phyloP scores from a whole-genome alignment of 2,329 filamentous ascomycete genomes.

The Penicillium sp. region DNA sequence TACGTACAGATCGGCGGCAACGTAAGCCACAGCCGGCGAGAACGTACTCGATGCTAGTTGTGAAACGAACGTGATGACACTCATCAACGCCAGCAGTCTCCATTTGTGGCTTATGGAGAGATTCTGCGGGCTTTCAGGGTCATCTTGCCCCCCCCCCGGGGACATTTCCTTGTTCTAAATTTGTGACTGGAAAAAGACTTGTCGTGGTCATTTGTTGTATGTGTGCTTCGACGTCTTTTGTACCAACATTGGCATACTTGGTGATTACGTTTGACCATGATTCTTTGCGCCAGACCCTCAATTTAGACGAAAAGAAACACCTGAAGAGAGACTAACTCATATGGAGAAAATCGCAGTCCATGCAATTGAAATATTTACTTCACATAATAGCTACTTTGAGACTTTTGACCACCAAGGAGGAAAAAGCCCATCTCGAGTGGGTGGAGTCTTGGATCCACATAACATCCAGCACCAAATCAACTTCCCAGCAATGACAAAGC shows the following conservation, averaged over 20 bases:
- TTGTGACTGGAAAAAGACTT: background rate
- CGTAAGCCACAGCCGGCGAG: slow-evolving; percentile 31
- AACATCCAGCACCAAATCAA: no score
- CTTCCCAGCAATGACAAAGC: no score
- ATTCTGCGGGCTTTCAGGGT: slow-evolving; percentile 57
- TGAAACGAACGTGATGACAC: slow-evolving; percentile 36
- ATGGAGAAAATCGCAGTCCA: no score
- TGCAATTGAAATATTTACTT: no score
- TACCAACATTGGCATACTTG: background rate
- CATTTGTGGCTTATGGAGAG: slow-evolving; percentile 40
- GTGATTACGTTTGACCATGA: background rate
- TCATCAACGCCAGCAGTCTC: slow-evolving; percentile 33
- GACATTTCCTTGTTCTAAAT: background rate
- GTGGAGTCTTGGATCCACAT: no score
- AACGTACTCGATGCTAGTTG: slow-evolving; percentile 42
- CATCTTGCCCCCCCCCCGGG: slow-evolving; percentile 1
- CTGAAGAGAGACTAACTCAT: background rate
- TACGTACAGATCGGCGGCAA: slow-evolving; percentile 29
- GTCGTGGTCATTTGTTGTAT: background rate
- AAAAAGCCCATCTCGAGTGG: no score
- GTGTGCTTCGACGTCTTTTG: background rate
- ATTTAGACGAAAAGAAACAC: no score
- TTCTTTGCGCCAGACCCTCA: no score
- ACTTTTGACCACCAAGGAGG: no score
- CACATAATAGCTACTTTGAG: no score